Evolutionary conservation across 257 asterid species (phyloP), one percentile per base, ranked within the genome.

Genomic region (Plantago major): DNA sequence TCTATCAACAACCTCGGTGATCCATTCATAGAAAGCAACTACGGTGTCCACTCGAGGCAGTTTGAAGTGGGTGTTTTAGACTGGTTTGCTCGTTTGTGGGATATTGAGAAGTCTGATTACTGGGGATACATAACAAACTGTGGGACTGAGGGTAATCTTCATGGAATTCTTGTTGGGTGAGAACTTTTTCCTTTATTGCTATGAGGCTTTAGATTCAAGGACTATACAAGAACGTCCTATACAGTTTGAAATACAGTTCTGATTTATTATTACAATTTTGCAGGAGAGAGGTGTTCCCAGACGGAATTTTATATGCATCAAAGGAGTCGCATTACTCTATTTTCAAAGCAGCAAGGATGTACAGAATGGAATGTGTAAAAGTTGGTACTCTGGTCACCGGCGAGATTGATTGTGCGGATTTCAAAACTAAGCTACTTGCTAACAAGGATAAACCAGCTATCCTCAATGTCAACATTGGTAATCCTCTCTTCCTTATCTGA

Each of bases 121-220:
- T 91, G 96, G 95, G 96, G 98, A 60, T 86, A 91, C 74, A 86
- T 91, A 66, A 91, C 98, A 46, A 91, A 91, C 80, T 88, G 98
- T 74, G 98, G 96, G 45, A 91, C 98, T 44, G 98, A 88, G 82
- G 98, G 98, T 40, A 88, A 91, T 78, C 96, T 91, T 82, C 98
- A 91, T 12, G 98, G 98, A 46, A 81, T 91, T 71, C 90, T 91
- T 72, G 81, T 86, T 54, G 96, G 96, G 98, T 88, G 65, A 60
- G 91, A 60, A 16, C 52, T 28, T 6, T 63, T 71, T 55, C 10
- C 46, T 40, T 62, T 63, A 3, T 44, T 68, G 53, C 26, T 47
- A 16, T 48, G 70, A 44, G 17, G 51, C 37, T 64, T 60, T 28
- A 59, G 28, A 56, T 60, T 45, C 19, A 19, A n/a, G 28, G 40